A percentile compares a stretch with the other conserved stretches of the same genome.
These are phyloP conservation scores for Tubosaeta brunneosetosa DNA, from an alignment of 768 basidiomycete species.

Conservation along the genomic window DNA sequence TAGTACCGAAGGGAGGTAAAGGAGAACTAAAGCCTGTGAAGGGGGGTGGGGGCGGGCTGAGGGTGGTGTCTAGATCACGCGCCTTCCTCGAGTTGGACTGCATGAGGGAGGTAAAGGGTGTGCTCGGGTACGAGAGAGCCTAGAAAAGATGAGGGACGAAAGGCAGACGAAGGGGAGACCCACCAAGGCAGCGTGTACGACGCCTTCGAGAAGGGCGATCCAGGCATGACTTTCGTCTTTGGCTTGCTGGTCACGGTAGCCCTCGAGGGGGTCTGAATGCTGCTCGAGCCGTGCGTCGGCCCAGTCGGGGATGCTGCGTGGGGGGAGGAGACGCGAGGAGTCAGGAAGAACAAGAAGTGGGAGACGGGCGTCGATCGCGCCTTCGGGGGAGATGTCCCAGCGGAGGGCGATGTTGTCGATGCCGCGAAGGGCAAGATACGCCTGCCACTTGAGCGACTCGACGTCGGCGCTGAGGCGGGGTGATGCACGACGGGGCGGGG, in stretches of 20 bases:
- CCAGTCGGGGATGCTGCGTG: constrained; percentile 71
- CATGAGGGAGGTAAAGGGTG: constrained; percentile 41
- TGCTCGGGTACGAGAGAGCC: constrained; percentile 47
- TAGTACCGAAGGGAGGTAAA: constrained; percentile 56
- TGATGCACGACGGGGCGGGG: constrained; percentile 37
- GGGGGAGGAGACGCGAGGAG: constrained; percentile 51
- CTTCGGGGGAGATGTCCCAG: constrained; percentile 66
- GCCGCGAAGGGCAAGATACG: constrained; percentile 61
- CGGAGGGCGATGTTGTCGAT: constrained; percentile 49
- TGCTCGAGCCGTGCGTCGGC: constrained; percentile 49
- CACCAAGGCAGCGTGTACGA: constrained; percentile 74
- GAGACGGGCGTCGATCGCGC: constrained; percentile 62
- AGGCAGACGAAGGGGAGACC: constrained; percentile 16
- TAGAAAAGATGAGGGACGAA: constrained; percentile 23
- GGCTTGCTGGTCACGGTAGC: constrained; percentile 55
- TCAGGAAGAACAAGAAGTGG: constrained; percentile 66
- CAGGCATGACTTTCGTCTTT: constrained; percentile 78
- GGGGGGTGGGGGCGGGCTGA: constrained; percentile 66
- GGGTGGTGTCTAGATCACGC: constrained; percentile 42
- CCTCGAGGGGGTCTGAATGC: constrained; percentile 50
- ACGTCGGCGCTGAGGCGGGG: constrained; percentile 64
- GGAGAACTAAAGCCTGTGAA: constrained; percentile 63
- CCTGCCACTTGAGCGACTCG: constrained; percentile 89
- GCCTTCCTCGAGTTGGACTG: constrained; percentile 30
- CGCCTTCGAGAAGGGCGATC: constrained; percentile 73